Evolutionary conservation across 1,139 yeast genomes (phyloP).

Genomic region (Scheffersomyces lignicola): DNA sequence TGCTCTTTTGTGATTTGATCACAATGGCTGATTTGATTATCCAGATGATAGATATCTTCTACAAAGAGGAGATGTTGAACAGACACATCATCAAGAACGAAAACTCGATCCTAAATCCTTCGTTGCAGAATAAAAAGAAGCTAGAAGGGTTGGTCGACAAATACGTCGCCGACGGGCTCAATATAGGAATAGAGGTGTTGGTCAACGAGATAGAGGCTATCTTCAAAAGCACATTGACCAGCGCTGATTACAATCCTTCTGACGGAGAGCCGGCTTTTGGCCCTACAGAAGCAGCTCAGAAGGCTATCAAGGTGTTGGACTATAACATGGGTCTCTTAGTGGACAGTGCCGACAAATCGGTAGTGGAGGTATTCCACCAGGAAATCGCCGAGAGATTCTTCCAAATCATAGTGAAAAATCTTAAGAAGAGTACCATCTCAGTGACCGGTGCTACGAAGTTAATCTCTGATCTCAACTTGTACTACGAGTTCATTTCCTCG

Average conservation of each 20-base stretch:
- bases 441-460: slow-evolving; percentile 80
- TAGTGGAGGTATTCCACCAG: slow-evolving; percentile 90
- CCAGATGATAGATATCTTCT: slow-evolving; percentile 90
- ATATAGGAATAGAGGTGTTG: slow-evolving; percentile 84
- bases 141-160: slow-evolving; percentile 83
- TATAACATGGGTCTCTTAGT: slow-evolving; percentile 75
- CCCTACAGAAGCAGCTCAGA: slow-evolving; percentile 70
- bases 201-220: slow-evolving; percentile 66
- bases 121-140: slow-evolving; percentile 75
- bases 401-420: slow-evolving; percentile 69
- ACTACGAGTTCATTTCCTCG: slow-evolving; percentile 65
- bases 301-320: slow-evolving; percentile 60
- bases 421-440: slow-evolving; percentile 68
- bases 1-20: slow-evolving; percentile 83
- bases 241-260: slow-evolving; percentile 36
- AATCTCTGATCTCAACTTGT: slow-evolving; percentile 71
- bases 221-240: slow-evolving; percentile 26
- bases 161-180: slow-evolving; percentile 89
- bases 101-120: slow-evolving; percentile 75
- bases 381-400: slow-evolving; percentile 90
- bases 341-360: slow-evolving; percentile 84
- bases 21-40: slow-evolving; percentile 90
- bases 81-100: slow-evolving; percentile 64
- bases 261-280: slow-evolving; percentile 31
- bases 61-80: slow-evolving; percentile 76